These are phyloP conservation scores for Lactarius quietus DNA, from an alignment of 768 basidiomycete species.

Conservation along the genomic window DNA sequence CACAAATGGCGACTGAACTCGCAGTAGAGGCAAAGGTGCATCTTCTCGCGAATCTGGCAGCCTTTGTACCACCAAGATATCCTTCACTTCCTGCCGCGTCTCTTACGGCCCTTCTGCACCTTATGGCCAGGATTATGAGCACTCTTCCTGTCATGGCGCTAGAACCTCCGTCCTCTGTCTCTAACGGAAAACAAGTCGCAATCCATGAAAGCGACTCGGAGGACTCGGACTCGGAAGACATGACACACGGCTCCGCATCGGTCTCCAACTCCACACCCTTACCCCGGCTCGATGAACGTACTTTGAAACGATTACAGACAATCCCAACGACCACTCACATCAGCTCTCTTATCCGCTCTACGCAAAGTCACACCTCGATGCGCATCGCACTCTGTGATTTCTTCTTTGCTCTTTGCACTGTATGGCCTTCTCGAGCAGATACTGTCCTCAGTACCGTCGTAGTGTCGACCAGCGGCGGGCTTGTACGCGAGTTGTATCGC, in stretches of 20 bases:
- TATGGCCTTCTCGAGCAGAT: slow-evolving; percentile 60
- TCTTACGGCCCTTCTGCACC: slow-evolving; percentile 50
- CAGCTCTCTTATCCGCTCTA: slow-evolving; percentile 45
- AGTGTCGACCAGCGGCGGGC: slow-evolving; percentile 50
- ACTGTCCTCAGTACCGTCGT: slow-evolving; percentile 54
- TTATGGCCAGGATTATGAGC: slow-evolving; percentile 51
- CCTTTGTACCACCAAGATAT: slow-evolving; percentile 64
- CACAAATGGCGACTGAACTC: slow-evolving; percentile 18
- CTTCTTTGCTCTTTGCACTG: slow-evolving; percentile 51
- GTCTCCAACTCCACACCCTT: slow-evolving; percentile 33
- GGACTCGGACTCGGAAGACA: slow-evolving; percentile 30
- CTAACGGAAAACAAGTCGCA: slow-evolving; percentile 11
- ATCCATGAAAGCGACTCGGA: slow-evolving; percentile 27
- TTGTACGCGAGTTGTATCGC: slow-evolving; percentile 75
- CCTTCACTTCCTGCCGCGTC: slow-evolving; percentile 42
- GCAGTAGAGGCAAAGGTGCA: slow-evolving; percentile 44
- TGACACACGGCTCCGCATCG: slow-evolving; percentile 36
- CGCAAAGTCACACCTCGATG: slow-evolving; percentile 39
- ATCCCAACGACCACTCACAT: slow-evolving; percentile 54
- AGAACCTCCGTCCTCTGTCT: slow-evolving; percentile 38
- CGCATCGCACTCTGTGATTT: slow-evolving; percentile 52
- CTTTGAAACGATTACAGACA: slow-evolving; percentile 57
- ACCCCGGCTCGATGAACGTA: slow-evolving; percentile 53
- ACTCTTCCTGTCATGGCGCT: slow-evolving; percentile 51
- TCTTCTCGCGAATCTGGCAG: slow-evolving; percentile 67